Evolutionary conservation across 257 asterid species (phyloP), one percentile per base, ranked within the genome.

Genomic region (Penstemon eatonii): DNA sequence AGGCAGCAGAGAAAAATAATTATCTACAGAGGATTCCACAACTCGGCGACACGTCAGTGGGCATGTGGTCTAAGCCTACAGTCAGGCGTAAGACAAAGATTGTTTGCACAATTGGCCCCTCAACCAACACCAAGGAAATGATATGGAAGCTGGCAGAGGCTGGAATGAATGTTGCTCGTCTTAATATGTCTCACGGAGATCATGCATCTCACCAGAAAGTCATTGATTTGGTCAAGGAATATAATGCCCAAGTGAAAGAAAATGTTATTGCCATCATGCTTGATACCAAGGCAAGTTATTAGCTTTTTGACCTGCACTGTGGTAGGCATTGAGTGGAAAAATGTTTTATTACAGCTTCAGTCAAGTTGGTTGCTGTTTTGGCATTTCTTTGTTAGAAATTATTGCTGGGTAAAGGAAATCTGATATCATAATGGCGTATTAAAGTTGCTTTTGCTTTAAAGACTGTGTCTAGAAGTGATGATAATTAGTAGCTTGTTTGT

Each of bases 131-230:
- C 7, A 79, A 64, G 73, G 97, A 90, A 79, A 90, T 87, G 91
- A 87, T 90, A 72, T 87, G 95, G 97, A 88, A 88, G 81, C 72
- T 90, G 75, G 94, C 95, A 37, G 95, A 88, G 76, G 97, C 91
- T 60, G 96, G 97, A 66, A 90, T 90, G 96, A 90, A 88, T 74
- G 97, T 88, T 70, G 96, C 97, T 43, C 91, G 96, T 57, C 71
- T 90, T 50, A 90, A 90, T 73, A 87, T 90, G 95, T 90, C 96
- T 56, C 96, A 87, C 33, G 96, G 95, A 71, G 95, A 87, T 77
- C 97, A 90, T 69, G 83, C 96, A n/a, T 90, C 95, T 36, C 97
- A 90, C 75, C 96, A 88, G 67, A 87, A 88, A 74, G 93, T 87
- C 59, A 85, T 90, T 72, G 95, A 87, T 80, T 75, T 87, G 86